Conservation (phyloP, 495 filamentous ascomycete genomes). For the Penicillium waksmanii region DNA sequence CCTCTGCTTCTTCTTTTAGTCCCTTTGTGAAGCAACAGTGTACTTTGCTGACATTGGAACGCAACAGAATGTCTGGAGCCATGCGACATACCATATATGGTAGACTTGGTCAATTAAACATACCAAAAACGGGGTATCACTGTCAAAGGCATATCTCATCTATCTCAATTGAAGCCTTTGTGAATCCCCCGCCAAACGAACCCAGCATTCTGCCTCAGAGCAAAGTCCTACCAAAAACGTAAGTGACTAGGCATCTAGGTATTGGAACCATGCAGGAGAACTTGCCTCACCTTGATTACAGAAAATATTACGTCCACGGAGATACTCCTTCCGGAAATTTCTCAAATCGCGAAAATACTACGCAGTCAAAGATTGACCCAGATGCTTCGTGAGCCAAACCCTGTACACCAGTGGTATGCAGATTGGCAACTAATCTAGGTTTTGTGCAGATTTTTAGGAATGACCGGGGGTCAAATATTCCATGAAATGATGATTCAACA, state of each 20-base stretch:
- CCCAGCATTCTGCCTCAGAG: not conserved
- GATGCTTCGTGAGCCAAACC: not conserved
- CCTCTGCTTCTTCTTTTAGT: not conserved
- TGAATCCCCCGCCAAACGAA: not conserved
- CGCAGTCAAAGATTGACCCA: not conserved
- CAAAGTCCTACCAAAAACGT: not conserved
- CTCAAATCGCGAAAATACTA: not conserved
- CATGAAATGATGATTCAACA: slow-evolving; percentile 93
- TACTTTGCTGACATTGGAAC: not conserved
- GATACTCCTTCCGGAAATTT: not conserved
- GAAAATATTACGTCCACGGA: not conserved
- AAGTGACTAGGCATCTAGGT: too few species aligned
- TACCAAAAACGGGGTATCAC: not conserved
- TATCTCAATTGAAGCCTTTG: not conserved
- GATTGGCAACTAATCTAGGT: not conserved
- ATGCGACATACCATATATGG: not conserved
- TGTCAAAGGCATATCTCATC: not conserved
- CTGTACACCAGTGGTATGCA: not conserved
- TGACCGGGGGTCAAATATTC: slow-evolving; percentile 87
- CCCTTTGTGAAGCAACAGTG: not conserved
- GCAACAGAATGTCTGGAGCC: not conserved
- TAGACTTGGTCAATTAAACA: not conserved
- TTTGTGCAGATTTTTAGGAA: slow-evolving; percentile 72
- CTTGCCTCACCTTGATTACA: too few species aligned
- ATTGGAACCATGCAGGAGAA: too few species aligned